Evolutionary conservation across 169 alveolate genomes (phyloP), one percentile per base, ranked within the genome.

Genomic region (Eimeria necatrix): DNA sequence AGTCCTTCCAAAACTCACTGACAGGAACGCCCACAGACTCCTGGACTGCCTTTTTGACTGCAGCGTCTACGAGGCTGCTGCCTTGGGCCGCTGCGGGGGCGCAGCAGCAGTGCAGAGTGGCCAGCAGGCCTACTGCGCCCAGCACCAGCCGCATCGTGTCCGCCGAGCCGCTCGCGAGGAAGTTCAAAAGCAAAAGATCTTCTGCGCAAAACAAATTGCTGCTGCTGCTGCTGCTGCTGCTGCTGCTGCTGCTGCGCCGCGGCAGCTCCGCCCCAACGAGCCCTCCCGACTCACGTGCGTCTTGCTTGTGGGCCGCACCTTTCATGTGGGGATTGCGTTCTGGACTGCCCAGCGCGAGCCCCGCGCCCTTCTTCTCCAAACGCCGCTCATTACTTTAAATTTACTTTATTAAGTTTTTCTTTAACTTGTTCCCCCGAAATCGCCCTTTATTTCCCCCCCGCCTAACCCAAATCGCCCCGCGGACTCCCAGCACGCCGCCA

Each of bases 101-200:
- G 26, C 20, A n/a, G 89, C 20, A 24, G 73, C 89, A 80, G 14
- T 52, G 73, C 48, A 80, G 18, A n/a, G 73, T 48, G 4, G 56
- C 89, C 73, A 81, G n/a, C 16, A 81, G 56, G 74, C 26, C 90
- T 0, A 53, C 73, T 0, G 32, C 14, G 16, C 71, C 89, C 49
- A 80, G 26, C 20, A 12, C 26, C 4, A 81, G 71, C 73, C 90
- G 10, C 90, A 81, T 81, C 74, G 41, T 81, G 52, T 20, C 10
- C 52, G n/a, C 41, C 18, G 12, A 32, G 48, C 8, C 6, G 73
- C 8, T 16, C 6, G 48, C 14, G 26, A 68, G 48, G 0, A 18
- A 22, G 26, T 4, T 10, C 0, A n/a, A 68, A 68, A n/a, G 46
- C n/a, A 22, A 4, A 22, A 68, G 14, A 4, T 18, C n/a, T 2